These are phyloP conservation scores for Wickerhamomyces strasburgensis DNA, from an alignment of 805 yeast genomes.

Conservation along the genomic window DNA sequence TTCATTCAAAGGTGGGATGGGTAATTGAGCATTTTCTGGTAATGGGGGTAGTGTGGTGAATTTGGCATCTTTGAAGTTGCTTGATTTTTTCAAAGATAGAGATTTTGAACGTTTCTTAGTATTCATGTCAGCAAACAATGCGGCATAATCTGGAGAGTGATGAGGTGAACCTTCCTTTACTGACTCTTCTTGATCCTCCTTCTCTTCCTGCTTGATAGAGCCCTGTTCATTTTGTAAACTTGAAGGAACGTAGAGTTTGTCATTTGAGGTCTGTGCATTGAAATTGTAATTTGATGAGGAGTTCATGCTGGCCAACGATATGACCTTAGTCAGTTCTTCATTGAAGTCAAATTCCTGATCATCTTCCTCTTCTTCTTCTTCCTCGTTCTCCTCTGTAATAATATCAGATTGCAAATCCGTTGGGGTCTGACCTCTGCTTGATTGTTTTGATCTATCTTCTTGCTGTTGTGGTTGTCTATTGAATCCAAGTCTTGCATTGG, in stretches of 20 bases:
- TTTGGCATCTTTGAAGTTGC: neutral
- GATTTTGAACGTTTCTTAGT: slow-evolving; percentile 19
- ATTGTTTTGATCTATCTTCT: neutral
- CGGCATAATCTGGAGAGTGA: slow-evolving; percentile 28
- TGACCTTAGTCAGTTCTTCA: slow-evolving; percentile 21
- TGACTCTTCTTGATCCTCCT: slow-evolving; percentile 2
- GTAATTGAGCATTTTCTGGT: slow-evolving; percentile 7
- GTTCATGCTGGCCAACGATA: slow-evolving; percentile 22
- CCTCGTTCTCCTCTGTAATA: slow-evolving; percentile 7
- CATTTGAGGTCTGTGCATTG: slow-evolving; percentile 3
- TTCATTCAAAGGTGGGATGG: slow-evolving; percentile 16
- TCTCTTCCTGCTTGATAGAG: neutral
- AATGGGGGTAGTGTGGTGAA: slow-evolving; percentile 6
- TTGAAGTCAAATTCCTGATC: slow-evolving; percentile 16
- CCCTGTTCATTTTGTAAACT: neutral
- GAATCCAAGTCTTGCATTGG: slow-evolving; percentile 22
- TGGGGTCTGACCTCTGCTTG: neutral
- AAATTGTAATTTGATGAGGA: slow-evolving; percentile 21
- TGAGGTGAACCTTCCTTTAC: slow-evolving; percentile 9
- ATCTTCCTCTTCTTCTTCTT: slow-evolving; percentile 6
- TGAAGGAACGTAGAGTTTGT: neutral
- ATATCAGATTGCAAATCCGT: too few relatives aligned
- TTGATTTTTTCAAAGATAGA: slow-evolving; percentile 9
- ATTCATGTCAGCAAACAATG: slow-evolving; percentile 24
- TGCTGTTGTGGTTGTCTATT: neutral